Base-by-base conservation (phyloP, 352 stramenopile genomes). In the Halophytophthora batemanensis region DNA sequence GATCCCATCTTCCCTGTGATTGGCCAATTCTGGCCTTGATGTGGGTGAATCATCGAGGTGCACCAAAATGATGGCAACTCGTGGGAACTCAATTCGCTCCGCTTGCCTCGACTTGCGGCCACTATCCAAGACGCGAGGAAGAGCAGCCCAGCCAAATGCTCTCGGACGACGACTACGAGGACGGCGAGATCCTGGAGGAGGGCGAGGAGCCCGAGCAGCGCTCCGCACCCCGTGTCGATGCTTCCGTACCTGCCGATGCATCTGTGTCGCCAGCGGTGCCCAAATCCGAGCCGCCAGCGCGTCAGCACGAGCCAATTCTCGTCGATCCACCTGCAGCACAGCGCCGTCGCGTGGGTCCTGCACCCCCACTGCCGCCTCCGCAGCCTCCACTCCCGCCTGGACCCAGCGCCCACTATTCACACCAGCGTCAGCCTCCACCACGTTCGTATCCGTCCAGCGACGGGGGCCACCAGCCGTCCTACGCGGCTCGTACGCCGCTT, bases 161-260 rank as follows among this genome's bases (percentile, higher is more conserved):
- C 43, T 66, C 44, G 13, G 65, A 76, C 29, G 56, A 59, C 25
- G 72, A 85, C 42, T 85, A 76, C 53, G 78, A 90, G 70, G 78
- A 90, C 29, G 78, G 78, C 47, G 78, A 90, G 63, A 84, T 90
- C 49, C 55, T 85, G 17, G 76, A 90, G 57, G 78, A 86, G 51
- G 76, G 74, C 48, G 66, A 85, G 41, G 75, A 82, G 50, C 43
- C 53, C 15, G 49, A 68, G 49, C 44, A 43, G 41, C 6, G n/a
- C n/a, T 18, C 49, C 22, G 12, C 35, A 2, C 5, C 55, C 15
- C 4, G 17, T 13, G 21, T 31, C 11, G 23, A 49, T 18, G 2
- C 11, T 44, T n/a, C 10, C 17, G 2, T 46, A 34, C 0, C 14
- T 10, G n/a, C 40, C 19, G 6, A n/a, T 8, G 29, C 53, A 19